Conservation (phyloP, 805 yeast genomes). For the Pichia membranifaciens region DNA sequence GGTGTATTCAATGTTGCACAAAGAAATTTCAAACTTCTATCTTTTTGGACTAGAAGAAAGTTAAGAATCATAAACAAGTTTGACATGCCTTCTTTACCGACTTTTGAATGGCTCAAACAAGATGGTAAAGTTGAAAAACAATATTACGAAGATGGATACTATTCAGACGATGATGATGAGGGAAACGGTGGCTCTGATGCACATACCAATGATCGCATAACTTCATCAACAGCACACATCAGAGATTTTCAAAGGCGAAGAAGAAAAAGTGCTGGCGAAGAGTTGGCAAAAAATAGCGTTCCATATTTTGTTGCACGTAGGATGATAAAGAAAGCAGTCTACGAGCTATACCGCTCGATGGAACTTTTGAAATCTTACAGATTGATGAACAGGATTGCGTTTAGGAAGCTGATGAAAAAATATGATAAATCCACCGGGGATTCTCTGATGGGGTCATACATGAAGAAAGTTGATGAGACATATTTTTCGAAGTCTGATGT, state of each 20-base stretch:
- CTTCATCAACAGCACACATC: conserved; percentile 28
- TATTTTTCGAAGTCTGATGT: conserved; percentile 59
- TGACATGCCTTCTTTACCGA: conserved; percentile 40
- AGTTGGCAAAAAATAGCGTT: conserved; percentile 23
- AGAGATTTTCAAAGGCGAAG: conserved; percentile 45
- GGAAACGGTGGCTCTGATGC: conserved; percentile 8
- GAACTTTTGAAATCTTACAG: conserved; percentile 67
- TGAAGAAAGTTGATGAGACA: conserved; percentile 52
- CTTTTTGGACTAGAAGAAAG: conserved; percentile 23
- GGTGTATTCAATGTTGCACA: conserved; percentile 10
- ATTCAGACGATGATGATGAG: conserved; percentile 19
- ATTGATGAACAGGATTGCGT: conserved; percentile 76
- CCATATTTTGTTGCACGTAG: conserved; percentile 62
- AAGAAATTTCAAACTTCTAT: conserved; percentile 16
- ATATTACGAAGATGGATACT: conserved; percentile 31
- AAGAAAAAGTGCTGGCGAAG: conserved; percentile 2
- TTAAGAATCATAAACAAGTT: conserved; percentile 30
- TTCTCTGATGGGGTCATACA: conserved; percentile 39
- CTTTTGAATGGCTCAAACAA: conserved; percentile 29
- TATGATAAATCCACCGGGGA: conserved; percentile 69
- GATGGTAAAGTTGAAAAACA: conserved; percentile 30
- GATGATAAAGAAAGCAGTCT: conserved; percentile 60
- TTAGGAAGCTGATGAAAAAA: conserved; percentile 84
- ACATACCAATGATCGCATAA: conserved; percentile 11
- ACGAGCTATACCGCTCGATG: conserved; percentile 69